A percentile compares a stretch with the other conserved stretches of the same genome.
phyloP scores from a whole-genome alignment of 306 rosid species.

The Gastrolobium villosum region DNA sequence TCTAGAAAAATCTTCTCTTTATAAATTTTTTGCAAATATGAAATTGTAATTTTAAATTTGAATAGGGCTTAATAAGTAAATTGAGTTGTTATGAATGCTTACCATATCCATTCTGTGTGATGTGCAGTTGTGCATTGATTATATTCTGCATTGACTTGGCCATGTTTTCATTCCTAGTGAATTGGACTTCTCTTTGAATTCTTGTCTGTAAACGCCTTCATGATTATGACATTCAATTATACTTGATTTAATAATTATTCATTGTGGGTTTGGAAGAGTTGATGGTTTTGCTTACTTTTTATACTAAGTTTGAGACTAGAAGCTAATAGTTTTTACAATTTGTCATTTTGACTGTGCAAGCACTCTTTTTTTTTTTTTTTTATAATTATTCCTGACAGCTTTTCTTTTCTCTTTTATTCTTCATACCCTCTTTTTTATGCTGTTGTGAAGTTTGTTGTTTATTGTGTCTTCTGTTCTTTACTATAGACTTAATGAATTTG shows the following conservation, averaged over 20 bases:
- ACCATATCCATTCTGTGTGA: background rate
- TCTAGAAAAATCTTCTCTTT: too few relatives aligned
- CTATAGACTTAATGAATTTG: conserved; percentile 60
- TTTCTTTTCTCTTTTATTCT: background rate
- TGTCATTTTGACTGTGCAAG: background rate
- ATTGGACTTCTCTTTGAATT: conserved; percentile 30
- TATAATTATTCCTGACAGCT: too few relatives aligned
- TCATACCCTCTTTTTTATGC: background rate
- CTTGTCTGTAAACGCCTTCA: background rate
- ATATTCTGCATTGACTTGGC: background rate
- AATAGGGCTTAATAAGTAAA: background rate
- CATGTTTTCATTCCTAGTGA: background rate
- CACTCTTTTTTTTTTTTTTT: background rate
- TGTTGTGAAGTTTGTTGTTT: conserved; percentile 26
- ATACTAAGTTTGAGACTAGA: background rate
- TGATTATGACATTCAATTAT: background rate
- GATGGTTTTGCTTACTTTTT: conserved; percentile 6
- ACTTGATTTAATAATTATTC: background rate
- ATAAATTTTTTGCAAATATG: too few relatives aligned
- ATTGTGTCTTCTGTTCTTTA: conserved; percentile 4
- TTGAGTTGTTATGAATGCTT: background rate
- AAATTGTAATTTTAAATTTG: too few relatives aligned
- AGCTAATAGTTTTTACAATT: background rate
- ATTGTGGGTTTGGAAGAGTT: background rate
- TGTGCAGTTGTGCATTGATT: conserved; percentile 3